Conservation (phyloP, 805 yeast species). For the Starmerella khaoyaiensis region DNA sequence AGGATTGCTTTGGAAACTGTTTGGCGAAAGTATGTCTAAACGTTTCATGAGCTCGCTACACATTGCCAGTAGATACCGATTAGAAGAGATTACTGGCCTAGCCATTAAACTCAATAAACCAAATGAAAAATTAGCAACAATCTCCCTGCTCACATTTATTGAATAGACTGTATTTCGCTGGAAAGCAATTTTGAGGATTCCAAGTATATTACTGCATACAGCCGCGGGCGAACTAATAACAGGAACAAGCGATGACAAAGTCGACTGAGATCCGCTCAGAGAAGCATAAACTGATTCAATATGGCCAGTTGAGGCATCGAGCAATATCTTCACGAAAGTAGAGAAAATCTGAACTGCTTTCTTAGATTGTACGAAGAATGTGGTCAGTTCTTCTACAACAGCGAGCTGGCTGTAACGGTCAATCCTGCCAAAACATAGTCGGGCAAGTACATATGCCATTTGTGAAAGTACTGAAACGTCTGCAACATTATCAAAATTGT, state of each 20-base stretch:
- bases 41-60: no score
- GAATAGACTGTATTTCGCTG: neutral
- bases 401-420: neutral
- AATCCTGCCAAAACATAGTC: neutral
- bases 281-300: slow-evolving; percentile 3
- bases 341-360: neutral
- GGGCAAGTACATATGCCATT: no score
- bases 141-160: slow-evolving; percentile 3
- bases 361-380: neutral
- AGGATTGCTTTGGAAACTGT: no score
- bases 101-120: no score
- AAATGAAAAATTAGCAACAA: no score
- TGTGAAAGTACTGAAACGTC: no score
- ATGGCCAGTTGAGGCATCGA: slow-evolving; percentile 2
- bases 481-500: neutral
- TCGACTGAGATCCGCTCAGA: neutral
- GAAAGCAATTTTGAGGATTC: neutral
- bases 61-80: no score
- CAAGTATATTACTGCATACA: neutral
- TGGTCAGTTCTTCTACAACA: no score
- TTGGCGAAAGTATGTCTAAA: no score
- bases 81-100: no score
- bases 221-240: neutral
- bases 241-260: neutral
- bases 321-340: neutral